A percentile compares a stretch with the other conserved stretches of the same genome.
These are phyloP conservation scores for Monosporascus sp. DNA, from an alignment of 2,329 filamentous ascomycete species.

Conservation along the genomic window DNA sequence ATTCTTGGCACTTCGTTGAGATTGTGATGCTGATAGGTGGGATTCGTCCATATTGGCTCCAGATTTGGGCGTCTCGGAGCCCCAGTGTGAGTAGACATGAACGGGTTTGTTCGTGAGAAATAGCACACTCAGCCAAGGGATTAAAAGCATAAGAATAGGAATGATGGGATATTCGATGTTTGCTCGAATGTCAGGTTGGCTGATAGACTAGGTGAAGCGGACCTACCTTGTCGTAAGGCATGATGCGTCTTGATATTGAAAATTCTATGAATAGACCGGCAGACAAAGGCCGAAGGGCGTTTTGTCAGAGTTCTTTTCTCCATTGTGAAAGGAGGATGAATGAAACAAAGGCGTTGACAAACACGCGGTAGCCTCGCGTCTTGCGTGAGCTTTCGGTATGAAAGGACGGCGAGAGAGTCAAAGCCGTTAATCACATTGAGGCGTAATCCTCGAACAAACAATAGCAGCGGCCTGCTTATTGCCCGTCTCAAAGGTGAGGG, in stretches of 20 bases:
- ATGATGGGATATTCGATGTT: background rate
- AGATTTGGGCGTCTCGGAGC: constrained; percentile 26
- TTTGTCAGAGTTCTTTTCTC: constrained; percentile 12
- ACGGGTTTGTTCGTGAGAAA: background rate
- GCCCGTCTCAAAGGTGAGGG: too few relatives aligned
- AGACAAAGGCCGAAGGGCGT: constrained; percentile 5
- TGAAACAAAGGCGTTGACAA: too few relatives aligned
- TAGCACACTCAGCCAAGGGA: constrained; percentile 3
- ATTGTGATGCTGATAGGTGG: constrained; percentile 13
- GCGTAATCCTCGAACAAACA: constrained; percentile 1
- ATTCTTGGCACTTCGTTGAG: constrained; percentile 16
- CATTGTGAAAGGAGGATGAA: constrained; percentile 7
- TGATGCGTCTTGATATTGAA: constrained; percentile 4
- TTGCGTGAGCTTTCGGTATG: too few relatives aligned
- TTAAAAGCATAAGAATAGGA: background rate
- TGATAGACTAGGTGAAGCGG: background rate
- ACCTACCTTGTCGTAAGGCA: background rate
- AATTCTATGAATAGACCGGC: constrained; percentile 12
- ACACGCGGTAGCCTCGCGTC: too few relatives aligned
- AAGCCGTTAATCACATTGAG: constrained; percentile 9
- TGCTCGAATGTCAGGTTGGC: constrained; percentile 1
- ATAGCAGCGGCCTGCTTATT: background rate
- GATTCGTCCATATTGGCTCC: constrained; percentile 29
- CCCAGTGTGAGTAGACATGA: constrained; percentile 25
- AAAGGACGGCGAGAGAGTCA: constrained; percentile 10